These are phyloP conservation scores for Dendrocalamus sinicus DNA, from an alignment of 176 grass and related monocot species.

Conservation along the genomic window DNA sequence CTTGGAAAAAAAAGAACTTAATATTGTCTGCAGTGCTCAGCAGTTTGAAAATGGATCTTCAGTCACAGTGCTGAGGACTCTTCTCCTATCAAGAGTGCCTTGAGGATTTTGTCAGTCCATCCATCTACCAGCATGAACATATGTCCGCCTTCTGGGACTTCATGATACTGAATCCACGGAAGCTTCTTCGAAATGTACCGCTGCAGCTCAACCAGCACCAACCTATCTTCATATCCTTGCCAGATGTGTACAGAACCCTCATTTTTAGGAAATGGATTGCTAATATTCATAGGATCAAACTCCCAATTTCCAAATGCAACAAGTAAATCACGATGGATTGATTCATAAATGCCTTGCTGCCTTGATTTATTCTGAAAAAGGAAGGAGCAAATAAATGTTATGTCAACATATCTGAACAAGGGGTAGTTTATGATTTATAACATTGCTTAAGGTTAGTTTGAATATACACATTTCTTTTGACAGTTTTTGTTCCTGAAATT, in stretches of 20 bases:
- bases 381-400: not conserved
- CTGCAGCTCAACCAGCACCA: slow-evolving; percentile 66
- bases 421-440: not conserved
- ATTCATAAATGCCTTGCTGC: slow-evolving; percentile 83
- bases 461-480: slow-evolving; percentile 9
- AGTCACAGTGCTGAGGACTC: slow-evolving; percentile 39
- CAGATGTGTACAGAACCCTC: slow-evolving; percentile 77
- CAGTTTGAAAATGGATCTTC: slow-evolving; percentile 27
- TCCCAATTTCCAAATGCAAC: slow-evolving; percentile 81
- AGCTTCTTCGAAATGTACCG: slow-evolving; percentile 68
- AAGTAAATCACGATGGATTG: slow-evolving; percentile 69
- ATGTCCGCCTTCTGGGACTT: slow-evolving; percentile 69
- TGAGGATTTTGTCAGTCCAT: slow-evolving; percentile 64
- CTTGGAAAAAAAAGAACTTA: not conserved
- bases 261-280: slow-evolving; percentile 67
- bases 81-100: slow-evolving; percentile 61
- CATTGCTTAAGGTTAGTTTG: not conserved
- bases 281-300: slow-evolving; percentile 78
- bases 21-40: slow-evolving; percentile 11
- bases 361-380: slow-evolving; percentile 19
- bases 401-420: not conserved
- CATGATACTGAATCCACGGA: slow-evolving; percentile 76
- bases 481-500: slow-evolving; percentile 3
- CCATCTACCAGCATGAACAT: slow-evolving; percentile 68
- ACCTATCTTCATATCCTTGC: slow-evolving; percentile 72